Evolutionary conservation across 495 filamentous ascomycete genomes (phyloP), one percentile per base, ranked within the genome.

Genomic region (Talaromyces nanjingensis): DNA sequence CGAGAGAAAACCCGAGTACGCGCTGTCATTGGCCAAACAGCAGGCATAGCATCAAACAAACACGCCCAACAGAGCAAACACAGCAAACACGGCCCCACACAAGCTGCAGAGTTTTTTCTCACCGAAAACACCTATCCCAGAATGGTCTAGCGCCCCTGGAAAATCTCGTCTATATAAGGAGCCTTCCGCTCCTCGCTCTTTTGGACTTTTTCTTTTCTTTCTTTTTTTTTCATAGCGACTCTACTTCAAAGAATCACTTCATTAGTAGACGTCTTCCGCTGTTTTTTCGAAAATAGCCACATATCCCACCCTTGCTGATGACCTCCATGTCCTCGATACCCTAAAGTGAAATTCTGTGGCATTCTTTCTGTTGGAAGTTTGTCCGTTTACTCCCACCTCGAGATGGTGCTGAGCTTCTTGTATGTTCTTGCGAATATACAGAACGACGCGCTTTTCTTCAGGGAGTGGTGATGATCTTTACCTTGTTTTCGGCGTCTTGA

Each of bases 261-360:
- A 91, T 90, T 88, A 91, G 88, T 90, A 87, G 79, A 89, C 83
- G 87, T 89, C 85, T 83, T 76, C 81, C 83, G 85, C 85, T 90
- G 84, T 86, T 83, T 86, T 89, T 80, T 87, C 84, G 84, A 90
- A 84, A 87, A 79, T 78, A 88, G 87, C 87, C 81, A 86, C 86
- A 88, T 83, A 86, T 83, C 83, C 80, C 82, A 87, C 82, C 86
- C 86, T 86, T 86, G 85, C 81, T 84, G 86, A 89, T 89, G 86
- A 89, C 79, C 76, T 62, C 72, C 73, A 81, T 81, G 82, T 83
- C 84, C 84, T 84, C 84, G 80, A 77, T 81, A 81, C 84, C 84
- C 84, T 80, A 86, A 86, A 87, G 86, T 89, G 86, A 89, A 82
- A 62, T 54, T 62, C 39, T 62, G 25, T 24, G 47, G 45, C 34